These are phyloP conservation scores for Populus simonii DNA, from an alignment of 345 rosid species.

Conservation along the genomic window DNA sequence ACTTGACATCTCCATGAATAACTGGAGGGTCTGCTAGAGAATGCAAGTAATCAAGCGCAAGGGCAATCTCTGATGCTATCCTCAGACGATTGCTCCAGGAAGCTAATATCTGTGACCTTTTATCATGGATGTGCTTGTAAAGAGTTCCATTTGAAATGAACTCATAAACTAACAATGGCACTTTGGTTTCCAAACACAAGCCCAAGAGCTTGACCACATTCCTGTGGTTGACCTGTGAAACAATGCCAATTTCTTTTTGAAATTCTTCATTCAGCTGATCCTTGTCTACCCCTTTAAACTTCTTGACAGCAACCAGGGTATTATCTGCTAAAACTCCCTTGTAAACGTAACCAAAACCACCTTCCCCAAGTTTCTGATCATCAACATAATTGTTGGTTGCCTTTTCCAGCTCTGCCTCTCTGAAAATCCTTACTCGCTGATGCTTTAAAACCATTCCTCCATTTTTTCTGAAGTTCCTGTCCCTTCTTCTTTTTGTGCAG, in stretches of 20 bases:
- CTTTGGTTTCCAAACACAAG: conserved; percentile 30
- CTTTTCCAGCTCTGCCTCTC: conserved; percentile 23
- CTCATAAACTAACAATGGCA: conserved; percentile 31
- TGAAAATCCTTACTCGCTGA: conserved; percentile 31
- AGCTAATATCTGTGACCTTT: conserved; percentile 3
- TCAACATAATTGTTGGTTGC: conserved; percentile 29
- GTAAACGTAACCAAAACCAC: conserved; percentile 34
- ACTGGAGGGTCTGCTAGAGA: conserved; percentile 35
- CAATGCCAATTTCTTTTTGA: conserved; percentile 22
- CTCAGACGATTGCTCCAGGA: conserved; percentile 24
- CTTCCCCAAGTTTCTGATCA: conserved; percentile 16
- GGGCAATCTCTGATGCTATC: conserved; percentile 25
- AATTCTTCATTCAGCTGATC: conserved; percentile 18
- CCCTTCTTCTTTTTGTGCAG: conserved; percentile 9
- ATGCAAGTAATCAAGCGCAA: conserved; percentile 33
- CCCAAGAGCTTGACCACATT: conserved; percentile 38
- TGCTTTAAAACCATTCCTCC: conserved; percentile 29
- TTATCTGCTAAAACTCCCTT: conserved; percentile 20
- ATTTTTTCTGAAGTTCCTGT: conserved; percentile 21
- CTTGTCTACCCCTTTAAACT: conserved; percentile 17
- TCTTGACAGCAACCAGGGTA: conserved; percentile 16
- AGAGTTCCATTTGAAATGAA: conserved; percentile 30
- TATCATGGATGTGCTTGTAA: conserved; percentile 20
- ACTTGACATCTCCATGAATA: conserved; percentile 38
- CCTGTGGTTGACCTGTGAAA: conserved; percentile 31